Conservation (phyloP, 1,139 yeast genomes). For the Lizanozyma gosingica region DNA sequence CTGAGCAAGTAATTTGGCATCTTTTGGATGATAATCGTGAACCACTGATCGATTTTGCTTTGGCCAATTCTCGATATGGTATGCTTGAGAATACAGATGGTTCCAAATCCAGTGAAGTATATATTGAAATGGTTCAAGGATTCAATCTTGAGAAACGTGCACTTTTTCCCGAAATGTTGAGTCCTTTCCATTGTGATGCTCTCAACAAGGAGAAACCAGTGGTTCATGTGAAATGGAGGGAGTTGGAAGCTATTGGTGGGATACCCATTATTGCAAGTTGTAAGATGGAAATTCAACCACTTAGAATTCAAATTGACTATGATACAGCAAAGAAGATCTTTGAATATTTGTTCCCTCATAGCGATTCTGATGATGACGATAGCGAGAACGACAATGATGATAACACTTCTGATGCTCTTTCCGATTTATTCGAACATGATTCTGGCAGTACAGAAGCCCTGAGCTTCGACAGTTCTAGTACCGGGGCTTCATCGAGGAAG, state of each 20-base stretch:
- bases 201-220: conserved; percentile 20
- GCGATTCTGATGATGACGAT: conserved; percentile 4
- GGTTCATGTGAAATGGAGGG: conserved; percentile 57
- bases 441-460: background rate
- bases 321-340: conserved; percentile 53
- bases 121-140: conserved; percentile 59
- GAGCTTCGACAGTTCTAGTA: background rate
- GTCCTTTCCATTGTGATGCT: conserved; percentile 30
- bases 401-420: too few relatives aligned
- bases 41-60: conserved; percentile 66
- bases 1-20: conserved; percentile 67
- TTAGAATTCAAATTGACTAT: conserved; percentile 67
- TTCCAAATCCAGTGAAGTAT: conserved; percentile 52
- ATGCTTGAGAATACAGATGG: conserved; percentile 48
- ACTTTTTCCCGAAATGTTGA: conserved; percentile 61
- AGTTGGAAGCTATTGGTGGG: conserved; percentile 80
- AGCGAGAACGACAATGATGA: conserved; percentile 1
- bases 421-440: background rate
- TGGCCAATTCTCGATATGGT: conserved; percentile 55
- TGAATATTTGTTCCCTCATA: conserved; percentile 53
- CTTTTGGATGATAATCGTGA: conserved; percentile 49
- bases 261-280: conserved; percentile 49
- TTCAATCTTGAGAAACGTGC: conserved; percentile 56
- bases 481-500: background rate
- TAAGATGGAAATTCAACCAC: conserved; percentile 52